phyloP scores from a whole-genome alignment of 345 rosid genomes.

The Dipteronia sinensis region DNA sequence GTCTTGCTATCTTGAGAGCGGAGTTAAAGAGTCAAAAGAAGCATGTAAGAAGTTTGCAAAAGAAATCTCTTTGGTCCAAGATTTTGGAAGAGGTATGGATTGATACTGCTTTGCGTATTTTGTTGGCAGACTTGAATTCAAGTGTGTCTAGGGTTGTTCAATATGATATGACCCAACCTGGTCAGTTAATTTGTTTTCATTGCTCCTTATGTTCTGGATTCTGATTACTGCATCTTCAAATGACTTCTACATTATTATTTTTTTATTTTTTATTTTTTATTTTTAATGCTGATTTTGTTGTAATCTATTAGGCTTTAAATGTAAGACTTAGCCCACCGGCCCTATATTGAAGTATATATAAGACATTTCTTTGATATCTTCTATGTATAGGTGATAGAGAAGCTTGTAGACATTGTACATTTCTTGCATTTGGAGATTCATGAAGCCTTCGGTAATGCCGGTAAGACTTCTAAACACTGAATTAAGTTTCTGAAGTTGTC shows the following conservation, averaged over 20 bases:
- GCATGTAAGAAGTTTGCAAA: conserved; percentile 85
- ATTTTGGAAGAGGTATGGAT: conserved; percentile 88
- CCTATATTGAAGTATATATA: not conserved
- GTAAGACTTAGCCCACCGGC: not conserved
- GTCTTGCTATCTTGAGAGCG: conserved; percentile 81
- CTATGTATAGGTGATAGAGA: conserved; percentile 83
- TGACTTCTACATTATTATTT: not conserved
- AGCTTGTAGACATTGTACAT: conserved; percentile 89
- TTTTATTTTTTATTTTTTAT: too few species aligned
- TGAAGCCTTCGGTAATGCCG: conserved; percentile 84
- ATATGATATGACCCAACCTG: not conserved
- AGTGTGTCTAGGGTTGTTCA: not conserved
- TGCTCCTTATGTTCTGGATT: not conserved
- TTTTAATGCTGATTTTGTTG: not conserved
- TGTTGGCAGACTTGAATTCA: not conserved
- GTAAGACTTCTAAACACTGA: conserved; percentile 43
- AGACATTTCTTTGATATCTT: conserved; percentile 10
- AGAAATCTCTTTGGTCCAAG: conserved; percentile 95
- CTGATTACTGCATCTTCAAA: not conserved
- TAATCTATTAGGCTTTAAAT: not conserved
- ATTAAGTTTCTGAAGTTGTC: conserved; percentile 6
- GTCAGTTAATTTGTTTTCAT: not conserved
- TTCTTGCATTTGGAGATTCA: conserved; percentile 94
- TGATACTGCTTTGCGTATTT: conserved; percentile 2
- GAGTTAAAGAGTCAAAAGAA: conserved; percentile 91